Evolutionary conservation across 495 filamentous ascomycete genomes (phyloP).

Genomic region (Xylaria venustula): DNA sequence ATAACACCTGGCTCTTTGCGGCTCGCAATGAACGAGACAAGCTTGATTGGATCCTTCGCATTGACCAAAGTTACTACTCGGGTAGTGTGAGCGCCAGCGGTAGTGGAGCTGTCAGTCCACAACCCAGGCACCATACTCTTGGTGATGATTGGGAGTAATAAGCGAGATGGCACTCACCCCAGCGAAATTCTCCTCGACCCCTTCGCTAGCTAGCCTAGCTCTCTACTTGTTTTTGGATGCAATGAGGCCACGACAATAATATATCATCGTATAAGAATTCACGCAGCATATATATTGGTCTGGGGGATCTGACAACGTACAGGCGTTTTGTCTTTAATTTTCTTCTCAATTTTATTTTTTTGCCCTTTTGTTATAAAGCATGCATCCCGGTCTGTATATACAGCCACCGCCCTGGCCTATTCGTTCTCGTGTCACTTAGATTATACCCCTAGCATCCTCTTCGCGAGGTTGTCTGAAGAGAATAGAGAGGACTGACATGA

Average conservation of each 20-base stretch:
- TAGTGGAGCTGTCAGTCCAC: conserved; percentile 30
- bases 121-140: conserved; percentile 19
- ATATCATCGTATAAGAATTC: not conserved
- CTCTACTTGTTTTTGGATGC: not conserved
- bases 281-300: conserved; percentile 8
- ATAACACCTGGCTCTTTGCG: conserved; percentile 94
- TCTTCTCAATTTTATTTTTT: not conserved
- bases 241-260: conserved; percentile 14
- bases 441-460: conserved; percentile 5
- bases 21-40: conserved; percentile 83
- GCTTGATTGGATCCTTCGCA: conserved; percentile 88
- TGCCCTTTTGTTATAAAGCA: not conserved
- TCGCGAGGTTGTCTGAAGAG: not conserved
- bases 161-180: not conserved
- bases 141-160: conserved; percentile 3
- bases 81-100: conserved; percentile 27
- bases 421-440: conserved; percentile 6
- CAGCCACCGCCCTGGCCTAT: not conserved
- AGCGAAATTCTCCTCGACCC: not conserved
- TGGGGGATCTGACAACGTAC: not conserved
- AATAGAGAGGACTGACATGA: conserved; percentile 4
- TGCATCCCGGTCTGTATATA: not conserved
- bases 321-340: not conserved
- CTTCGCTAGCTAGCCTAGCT: not conserved
- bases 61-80: conserved; percentile 56